These are phyloP conservation scores for Ganoderma boninense DNA, from an alignment of 1,284 basidiomycete genomes.

Conservation along the genomic window DNA sequence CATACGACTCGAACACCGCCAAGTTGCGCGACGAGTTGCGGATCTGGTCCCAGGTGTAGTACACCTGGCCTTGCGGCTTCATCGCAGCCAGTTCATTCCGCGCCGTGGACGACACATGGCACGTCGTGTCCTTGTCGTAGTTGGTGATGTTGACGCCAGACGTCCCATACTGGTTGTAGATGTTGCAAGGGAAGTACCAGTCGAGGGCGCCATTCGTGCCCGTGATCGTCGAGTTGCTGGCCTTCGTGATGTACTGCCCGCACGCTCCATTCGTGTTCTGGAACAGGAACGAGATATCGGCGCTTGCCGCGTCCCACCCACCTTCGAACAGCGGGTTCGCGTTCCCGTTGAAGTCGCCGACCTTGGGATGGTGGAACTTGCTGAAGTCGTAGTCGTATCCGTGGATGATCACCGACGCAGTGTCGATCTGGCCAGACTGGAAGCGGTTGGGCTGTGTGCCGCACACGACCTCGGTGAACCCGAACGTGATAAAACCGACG, in stretches of 20 bases:
- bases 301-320: constrained; percentile 81
- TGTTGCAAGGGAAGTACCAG: constrained; percentile 98
- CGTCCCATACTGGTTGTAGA: constrained; percentile 80
- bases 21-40: constrained; percentile 77
- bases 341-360: constrained; percentile 75
- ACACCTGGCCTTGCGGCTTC: constrained; percentile 83
- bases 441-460: constrained; percentile 85
- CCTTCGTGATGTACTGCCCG: constrained; percentile 76
- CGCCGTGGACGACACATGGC: constrained; percentile 73
- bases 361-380: constrained; percentile 83
- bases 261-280: constrained; percentile 92
- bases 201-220: constrained; percentile 63
- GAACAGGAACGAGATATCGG: constrained; percentile 94
- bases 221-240: constrained; percentile 73
- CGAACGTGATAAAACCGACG: constrained; percentile 98
- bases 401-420: constrained; percentile 90
- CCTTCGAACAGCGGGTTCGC: constrained; percentile 87
- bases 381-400: constrained; percentile 94
- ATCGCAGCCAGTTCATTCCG: constrained; percentile 58
- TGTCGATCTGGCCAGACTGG: constrained; percentile 81
- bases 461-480: constrained; percentile 97
- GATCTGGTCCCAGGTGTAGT: constrained; percentile 92
- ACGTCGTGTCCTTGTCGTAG: constrained; percentile 72
- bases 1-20: constrained; percentile 91
- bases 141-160: constrained; percentile 70